Percentiles rank a stretch among this genome's conserved stretches.
Conservation (phyloP, 2,329 filamentous ascomycete species). For the Aureobasidium sp. region DNA sequence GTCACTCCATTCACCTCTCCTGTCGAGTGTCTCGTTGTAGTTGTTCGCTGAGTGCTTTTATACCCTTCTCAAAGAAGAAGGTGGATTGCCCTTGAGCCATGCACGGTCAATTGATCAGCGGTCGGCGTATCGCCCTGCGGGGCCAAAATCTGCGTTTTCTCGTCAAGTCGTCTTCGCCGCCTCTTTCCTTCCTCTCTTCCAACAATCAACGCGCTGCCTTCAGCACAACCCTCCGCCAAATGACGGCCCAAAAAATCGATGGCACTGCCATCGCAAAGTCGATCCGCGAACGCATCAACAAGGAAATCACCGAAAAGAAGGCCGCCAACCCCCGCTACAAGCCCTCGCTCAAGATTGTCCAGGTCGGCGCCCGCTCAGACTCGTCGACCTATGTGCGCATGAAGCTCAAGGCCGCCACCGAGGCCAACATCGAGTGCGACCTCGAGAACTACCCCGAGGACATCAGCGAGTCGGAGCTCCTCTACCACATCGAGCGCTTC, state of each 20-base stretch:
- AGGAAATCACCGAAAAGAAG: conserved; percentile 75
- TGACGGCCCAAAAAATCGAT: conserved; percentile 89
- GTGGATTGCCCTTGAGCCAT: not conserved
- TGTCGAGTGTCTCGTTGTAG: not conserved
- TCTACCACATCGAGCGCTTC: conserved; percentile 69
- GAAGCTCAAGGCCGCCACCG: conserved; percentile 95
- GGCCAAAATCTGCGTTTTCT: conserved; percentile 10
- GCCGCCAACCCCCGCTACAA: conserved; percentile 76
- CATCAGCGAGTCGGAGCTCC: conserved; percentile 74
- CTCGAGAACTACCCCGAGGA: conserved; percentile 74
- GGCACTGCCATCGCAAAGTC: conserved; percentile 89
- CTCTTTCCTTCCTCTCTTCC: not conserved
- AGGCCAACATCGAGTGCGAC: conserved; percentile 88
- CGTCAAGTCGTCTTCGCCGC: not conserved
- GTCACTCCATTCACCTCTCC: not conserved
- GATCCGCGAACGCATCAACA: conserved; percentile 74
- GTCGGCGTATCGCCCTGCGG: conserved; percentile 8
- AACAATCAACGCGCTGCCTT: conserved; percentile 27
- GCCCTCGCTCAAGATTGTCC: conserved; percentile 87
- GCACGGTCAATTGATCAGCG: conserved; percentile 14
- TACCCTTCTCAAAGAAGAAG: not conserved
- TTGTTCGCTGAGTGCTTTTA: not conserved
- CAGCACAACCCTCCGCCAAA: conserved; percentile 50
- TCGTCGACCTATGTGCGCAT: conserved; percentile 98
- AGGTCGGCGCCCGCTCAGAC: conserved; percentile 91